Evolutionary conservation across 2,329 filamentous ascomycete genomes (phyloP).

Genomic region (Fusarium verrucosum): DNA sequence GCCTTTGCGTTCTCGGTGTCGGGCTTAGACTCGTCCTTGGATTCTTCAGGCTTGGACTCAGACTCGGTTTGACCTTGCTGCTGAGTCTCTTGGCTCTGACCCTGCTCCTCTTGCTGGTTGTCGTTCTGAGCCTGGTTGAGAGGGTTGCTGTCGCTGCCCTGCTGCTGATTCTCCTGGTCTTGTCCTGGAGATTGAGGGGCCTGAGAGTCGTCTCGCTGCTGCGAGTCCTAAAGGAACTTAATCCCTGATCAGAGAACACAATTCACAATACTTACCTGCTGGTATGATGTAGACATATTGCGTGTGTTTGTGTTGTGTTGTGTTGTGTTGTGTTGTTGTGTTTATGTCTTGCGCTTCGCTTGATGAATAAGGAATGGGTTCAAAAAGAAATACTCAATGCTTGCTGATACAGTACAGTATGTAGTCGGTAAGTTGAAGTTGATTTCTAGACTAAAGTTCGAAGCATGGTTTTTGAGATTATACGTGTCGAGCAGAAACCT

Average conservation of each 20-base stretch:
- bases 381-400: slow-evolving; percentile 7
- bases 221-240: slow-evolving; percentile 24
- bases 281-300: slow-evolving; percentile 36
- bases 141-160: slow-evolving; percentile 18
- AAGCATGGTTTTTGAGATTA: slow-evolving; percentile 38
- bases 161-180: slow-evolving; percentile 7
- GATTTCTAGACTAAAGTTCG: slow-evolving; percentile 9
- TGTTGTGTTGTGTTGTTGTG: neutral
- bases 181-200: slow-evolving; percentile 20
- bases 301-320: slow-evolving; percentile 1
- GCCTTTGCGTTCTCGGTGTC: slow-evolving; percentile 16
- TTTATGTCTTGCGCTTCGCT: neutral
- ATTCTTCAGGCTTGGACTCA: slow-evolving; percentile 5
- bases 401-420: too few species aligned
- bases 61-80: slow-evolving; percentile 23
- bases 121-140: slow-evolving; percentile 19
- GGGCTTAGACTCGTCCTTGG: slow-evolving; percentile 14
- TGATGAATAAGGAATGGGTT: slow-evolving; percentile 1
- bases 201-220: slow-evolving; percentile 29
- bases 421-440: slow-evolving; percentile 6
- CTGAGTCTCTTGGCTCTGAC: slow-evolving; percentile 5
- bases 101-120: neutral
- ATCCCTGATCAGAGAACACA: neutral
- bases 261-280: slow-evolving; percentile 28
- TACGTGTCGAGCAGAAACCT: slow-evolving; percentile 34